These are phyloP conservation scores for Ilex asprella DNA, from an alignment of 257 asterid species.

Conservation along the genomic window DNA sequence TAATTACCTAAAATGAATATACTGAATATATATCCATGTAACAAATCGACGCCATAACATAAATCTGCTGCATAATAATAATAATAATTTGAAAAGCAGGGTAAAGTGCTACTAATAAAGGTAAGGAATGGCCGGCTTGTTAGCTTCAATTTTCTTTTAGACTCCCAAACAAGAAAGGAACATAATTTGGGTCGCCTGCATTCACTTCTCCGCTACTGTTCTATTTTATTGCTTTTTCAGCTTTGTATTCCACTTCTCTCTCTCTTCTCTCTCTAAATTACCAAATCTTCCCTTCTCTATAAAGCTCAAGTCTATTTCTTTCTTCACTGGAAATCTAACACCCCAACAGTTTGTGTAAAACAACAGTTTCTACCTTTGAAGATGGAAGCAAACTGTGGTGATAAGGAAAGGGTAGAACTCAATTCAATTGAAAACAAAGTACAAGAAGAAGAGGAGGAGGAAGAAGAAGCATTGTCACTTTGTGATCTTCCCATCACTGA, in stretches of 20 bases:
- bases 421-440: background rate
- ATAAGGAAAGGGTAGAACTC: constrained; percentile 15
- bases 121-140: constrained; percentile 34
- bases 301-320: background rate
- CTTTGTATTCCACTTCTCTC: constrained; percentile 35
- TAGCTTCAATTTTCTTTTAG: constrained; percentile 21
- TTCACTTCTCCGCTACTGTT: constrained; percentile 8
- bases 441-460: constrained; percentile 20
- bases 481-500: constrained; percentile 66
- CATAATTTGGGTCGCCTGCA: constrained; percentile 22
- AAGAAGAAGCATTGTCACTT: constrained; percentile 71
- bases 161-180: constrained; percentile 41
- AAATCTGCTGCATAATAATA: background rate
- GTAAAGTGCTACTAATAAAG: constrained; percentile 33
- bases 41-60: background rate
- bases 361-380: constrained; percentile 1
- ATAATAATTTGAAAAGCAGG: constrained; percentile 30
- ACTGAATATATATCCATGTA: too few species aligned
- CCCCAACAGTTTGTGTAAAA: constrained; percentile 11
- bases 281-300: background rate
- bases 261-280: background rate
- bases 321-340: constrained; percentile 5
- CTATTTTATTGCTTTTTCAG: background rate
- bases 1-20: too few species aligned
- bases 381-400: constrained; percentile 16